Evolutionary conservation across 2,329 filamentous ascomycete genomes (phyloP).

Genomic region (Trichophyton mentagrophytes): DNA sequence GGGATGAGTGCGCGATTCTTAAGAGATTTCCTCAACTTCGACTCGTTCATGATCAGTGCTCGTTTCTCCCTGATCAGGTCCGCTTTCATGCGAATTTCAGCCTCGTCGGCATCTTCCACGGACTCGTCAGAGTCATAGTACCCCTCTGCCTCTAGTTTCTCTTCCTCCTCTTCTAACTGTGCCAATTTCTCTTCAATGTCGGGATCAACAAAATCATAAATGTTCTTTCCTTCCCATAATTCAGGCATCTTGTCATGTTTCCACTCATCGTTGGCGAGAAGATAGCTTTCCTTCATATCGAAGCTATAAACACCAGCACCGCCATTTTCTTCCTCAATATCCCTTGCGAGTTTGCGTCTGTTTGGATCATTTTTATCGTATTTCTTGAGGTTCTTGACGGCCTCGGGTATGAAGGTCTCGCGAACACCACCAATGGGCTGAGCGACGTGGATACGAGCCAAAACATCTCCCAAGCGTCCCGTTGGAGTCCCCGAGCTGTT

Average conservation of each 20-base stretch:
- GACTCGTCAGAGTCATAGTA: constrained; percentile 81
- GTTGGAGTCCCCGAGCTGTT: constrained; percentile 66
- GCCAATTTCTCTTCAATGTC: constrained; percentile 90
- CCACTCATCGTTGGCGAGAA: constrained; percentile 81
- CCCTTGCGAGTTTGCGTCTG: constrained; percentile 63
- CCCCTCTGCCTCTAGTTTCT: constrained; percentile 77
- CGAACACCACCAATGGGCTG: constrained; percentile 70
- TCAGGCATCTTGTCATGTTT: constrained; percentile 94
- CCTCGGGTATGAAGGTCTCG: constrained; percentile 81
- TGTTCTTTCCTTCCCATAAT: constrained; percentile 87
- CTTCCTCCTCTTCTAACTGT: constrained; percentile 88
- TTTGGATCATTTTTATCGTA: constrained; percentile 86
- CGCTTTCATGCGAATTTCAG: constrained; percentile 79
- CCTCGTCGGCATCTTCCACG: constrained; percentile 77
- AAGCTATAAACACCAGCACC: constrained; percentile 94
- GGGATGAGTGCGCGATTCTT: constrained; percentile 96
- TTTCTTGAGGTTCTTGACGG: constrained; percentile 65
- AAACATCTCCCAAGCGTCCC: constrained; percentile 74
- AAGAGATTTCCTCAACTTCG: constrained; percentile 86
- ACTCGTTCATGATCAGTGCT: constrained; percentile 81
- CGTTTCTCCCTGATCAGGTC: constrained; percentile 93
- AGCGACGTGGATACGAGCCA: constrained; percentile 94
- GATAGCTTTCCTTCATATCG: constrained; percentile 77
- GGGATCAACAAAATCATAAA: constrained; percentile 92
- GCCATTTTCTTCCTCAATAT: constrained; percentile 82